Conservation (phyloP, 352 stramenopile species). For the Pythium folliculosum region DNA sequence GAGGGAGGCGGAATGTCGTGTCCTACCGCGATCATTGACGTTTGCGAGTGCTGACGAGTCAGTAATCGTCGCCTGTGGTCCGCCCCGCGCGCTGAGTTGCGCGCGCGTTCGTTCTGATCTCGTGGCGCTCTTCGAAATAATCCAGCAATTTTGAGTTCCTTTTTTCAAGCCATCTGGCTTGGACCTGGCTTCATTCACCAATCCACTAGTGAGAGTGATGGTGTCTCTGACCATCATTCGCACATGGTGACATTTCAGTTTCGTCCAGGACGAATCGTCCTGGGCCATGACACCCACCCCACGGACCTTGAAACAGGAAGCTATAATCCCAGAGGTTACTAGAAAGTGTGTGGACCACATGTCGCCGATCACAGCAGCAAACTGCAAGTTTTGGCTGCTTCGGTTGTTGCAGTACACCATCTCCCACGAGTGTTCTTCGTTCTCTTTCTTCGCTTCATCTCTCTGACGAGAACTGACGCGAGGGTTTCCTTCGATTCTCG, state of each 20-base stretch:
- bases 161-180: neutral
- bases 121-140: neutral
- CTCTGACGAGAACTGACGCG: neutral
- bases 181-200: slow-evolving; percentile 6
- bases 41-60: neutral
- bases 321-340: neutral
- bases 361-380: neutral
- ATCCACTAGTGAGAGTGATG: slow-evolving; percentile 8
- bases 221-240: slow-evolving; percentile 29
- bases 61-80: neutral
- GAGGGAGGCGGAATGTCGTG: neutral
- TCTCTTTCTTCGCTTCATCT: neutral
- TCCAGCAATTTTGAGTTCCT: neutral
- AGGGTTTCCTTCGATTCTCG: too few species aligned
- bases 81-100: neutral
- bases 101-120: slow-evolving; percentile 1
- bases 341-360: neutral
- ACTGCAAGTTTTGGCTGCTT: neutral
- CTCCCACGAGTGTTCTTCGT: neutral
- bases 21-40: neutral
- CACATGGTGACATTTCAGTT: neutral
- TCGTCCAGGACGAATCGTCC: too few species aligned
- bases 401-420: neutral
- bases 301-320: neutral
- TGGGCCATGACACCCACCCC: neutral